Base-by-base conservation (phyloP, 179 eudicot species). In the Vitellaria paradoxa region DNA sequence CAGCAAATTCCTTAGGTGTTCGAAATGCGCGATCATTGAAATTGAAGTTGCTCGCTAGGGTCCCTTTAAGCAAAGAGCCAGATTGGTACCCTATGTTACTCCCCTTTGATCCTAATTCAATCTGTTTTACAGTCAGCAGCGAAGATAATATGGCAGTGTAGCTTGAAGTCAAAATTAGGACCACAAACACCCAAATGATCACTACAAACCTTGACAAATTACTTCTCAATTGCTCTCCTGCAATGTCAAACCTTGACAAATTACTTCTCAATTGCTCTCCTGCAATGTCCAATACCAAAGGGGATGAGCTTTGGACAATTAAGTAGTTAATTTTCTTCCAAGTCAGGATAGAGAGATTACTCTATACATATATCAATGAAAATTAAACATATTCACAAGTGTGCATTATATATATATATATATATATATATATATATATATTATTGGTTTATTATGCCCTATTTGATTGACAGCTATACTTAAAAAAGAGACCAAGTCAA, bases 121-220 rank as follows among this genome's bases (percentile, higher is more conserved):
- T 68, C 23, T 80, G 78, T 45, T 80, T 75, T 67, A 84, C 77
- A 0, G 86, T 84, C 50, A 84, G 40, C 49, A 69, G 9, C 2
- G 86, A 74, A 21, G 76, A 42, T 37, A 84, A 76, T 0, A 77
- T 74, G 7, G 86, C 84, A 40, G 79, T 80, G 79, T 81, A 84
- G 47, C 78, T 77, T 70, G 83, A 76, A 20, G 78, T 69, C 63
- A 83, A 26, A 42, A 80, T 78, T 5, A 84, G 65, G 47, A 84
- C 84, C n/a, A 75, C 79, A 40, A 81, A 78, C 52, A 78, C 15
- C 84, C 86, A 81, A 18, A 81, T 79, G 2, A 78, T 18, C 75
- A 84, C 71, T n/a, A 75, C 73, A 24, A 80, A 47, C 45, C 77
- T 74, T 24, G 86, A 68, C 26, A 74, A 68, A 18, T 81, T 76